Conservation (phyloP, 352 stramenopile species). For the Globisporangium splendens region DNA sequence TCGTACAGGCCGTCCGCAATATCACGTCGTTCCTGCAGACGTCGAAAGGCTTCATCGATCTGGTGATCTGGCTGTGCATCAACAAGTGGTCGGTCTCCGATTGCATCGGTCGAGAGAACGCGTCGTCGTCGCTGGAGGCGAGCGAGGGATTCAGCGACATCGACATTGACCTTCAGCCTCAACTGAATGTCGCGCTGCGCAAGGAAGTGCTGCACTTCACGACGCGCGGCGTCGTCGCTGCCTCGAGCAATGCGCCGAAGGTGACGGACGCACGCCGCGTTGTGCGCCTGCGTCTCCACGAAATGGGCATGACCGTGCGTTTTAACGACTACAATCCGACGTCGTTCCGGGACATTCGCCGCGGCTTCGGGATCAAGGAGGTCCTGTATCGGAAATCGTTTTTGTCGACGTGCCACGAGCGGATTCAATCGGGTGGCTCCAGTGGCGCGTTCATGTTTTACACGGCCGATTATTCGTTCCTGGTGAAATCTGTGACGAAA, state of each 20-base stretch:
- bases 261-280: constrained; percentile 43
- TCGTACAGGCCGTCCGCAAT: constrained; percentile 46
- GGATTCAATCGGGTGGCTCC: constrained; percentile 78
- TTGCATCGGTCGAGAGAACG: constrained; percentile 12
- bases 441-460: constrained; percentile 91
- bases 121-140: constrained; percentile 20
- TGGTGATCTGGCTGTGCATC: constrained; percentile 82
- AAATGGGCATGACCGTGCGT: constrained; percentile 76
- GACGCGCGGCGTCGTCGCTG: constrained; percentile 77
- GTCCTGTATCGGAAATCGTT: constrained; percentile 77
- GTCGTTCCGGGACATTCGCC: constrained; percentile 75
- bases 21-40: constrained; percentile 67
- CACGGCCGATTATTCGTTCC: constrained; percentile 80
- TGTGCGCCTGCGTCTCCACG: constrained; percentile 72
- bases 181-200: constrained; percentile 82
- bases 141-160: constrained; percentile 65
- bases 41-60: constrained; percentile 74
- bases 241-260: constrained; percentile 61
- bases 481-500: constrained; percentile 86
- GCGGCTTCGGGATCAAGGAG: constrained; percentile 75
- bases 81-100: constrained; percentile 44
- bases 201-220: constrained; percentile 90
- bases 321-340: constrained; percentile 77
- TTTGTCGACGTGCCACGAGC: constrained; percentile 77
- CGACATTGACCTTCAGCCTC: constrained; percentile 76